phyloP scores from a whole-genome alignment of 495 filamentous ascomycete genomes.

The Penicillium taxi region DNA sequence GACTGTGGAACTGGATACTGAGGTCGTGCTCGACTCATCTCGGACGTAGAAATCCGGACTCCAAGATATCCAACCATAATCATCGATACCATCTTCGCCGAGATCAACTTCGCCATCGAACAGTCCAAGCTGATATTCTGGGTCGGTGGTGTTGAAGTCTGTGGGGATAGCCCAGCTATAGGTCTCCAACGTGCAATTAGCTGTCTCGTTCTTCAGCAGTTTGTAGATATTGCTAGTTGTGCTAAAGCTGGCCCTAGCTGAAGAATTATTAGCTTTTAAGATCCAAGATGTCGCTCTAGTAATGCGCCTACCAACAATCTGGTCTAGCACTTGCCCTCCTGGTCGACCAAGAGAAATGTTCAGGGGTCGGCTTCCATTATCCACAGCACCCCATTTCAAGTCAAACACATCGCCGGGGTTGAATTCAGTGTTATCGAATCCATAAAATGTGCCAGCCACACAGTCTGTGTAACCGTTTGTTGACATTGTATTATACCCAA shows the following conservation, averaged over 20 bases:
- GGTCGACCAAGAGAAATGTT: slow-evolving; percentile 2
- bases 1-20: neutral
- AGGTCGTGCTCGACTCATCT: neutral
- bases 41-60: slow-evolving; percentile 4
- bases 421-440: slow-evolving; percentile 2
- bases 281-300: neutral
- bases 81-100: neutral
- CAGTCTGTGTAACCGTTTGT: slow-evolving; percentile 4
- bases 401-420: slow-evolving; percentile 1
- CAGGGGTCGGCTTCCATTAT: slow-evolving; percentile 1
- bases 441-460: slow-evolving; percentile 2
- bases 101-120: slow-evolving; percentile 1
- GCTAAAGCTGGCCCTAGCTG: slow-evolving; percentile 1
- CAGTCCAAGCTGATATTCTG: slow-evolving; percentile 1
- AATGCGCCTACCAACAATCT: neutral
- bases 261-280: neutral
- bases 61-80: slow-evolving; percentile 3
- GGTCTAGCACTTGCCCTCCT: slow-evolving; percentile 1
- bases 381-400: slow-evolving; percentile 2
- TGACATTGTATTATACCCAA: too few species aligned
- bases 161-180: slow-evolving; percentile 6
- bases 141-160: slow-evolving; percentile 5
- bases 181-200: slow-evolving; percentile 5
- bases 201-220: neutral
- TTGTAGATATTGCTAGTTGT: slow-evolving; percentile 1